A percentile compares a stretch with the other conserved stretches of the same genome.
phyloP scores from a whole-genome alignment of 176 grass and related monocot genomes.

The Leersia perrieri region DNA sequence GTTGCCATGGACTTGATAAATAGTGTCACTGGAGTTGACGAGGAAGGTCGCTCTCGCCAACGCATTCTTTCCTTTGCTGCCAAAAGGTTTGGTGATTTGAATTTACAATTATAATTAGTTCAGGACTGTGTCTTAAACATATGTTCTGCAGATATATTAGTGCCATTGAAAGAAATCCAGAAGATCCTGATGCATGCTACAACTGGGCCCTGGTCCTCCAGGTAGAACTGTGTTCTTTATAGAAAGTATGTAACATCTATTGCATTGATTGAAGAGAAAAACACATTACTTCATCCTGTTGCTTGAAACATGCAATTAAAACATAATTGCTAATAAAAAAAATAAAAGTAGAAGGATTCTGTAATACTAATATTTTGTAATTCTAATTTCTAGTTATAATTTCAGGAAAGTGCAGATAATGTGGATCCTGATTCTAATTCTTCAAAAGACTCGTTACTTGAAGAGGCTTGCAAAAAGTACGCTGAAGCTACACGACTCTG shows the following conservation, averaged over 20 bases:
- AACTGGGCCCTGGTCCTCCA: slow-evolving; percentile 85
- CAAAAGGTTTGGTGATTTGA: slow-evolving; percentile 53
- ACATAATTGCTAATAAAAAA: neutral
- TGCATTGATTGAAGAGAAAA: neutral
- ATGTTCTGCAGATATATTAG: slow-evolving; percentile 60
- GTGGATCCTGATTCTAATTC: slow-evolving; percentile 62
- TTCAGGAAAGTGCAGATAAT: slow-evolving; percentile 83
- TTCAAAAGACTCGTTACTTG: slow-evolving; percentile 79
- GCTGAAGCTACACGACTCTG: slow-evolving; percentile 74
- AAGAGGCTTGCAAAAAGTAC: slow-evolving; percentile 88
- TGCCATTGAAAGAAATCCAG: slow-evolving; percentile 78
- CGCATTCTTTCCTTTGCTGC: slow-evolving; percentile 79
- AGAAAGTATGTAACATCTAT: neutral
- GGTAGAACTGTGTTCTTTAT: slow-evolving; percentile 33
- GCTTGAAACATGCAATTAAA: slow-evolving; percentile 6
- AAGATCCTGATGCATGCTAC: slow-evolving; percentile 83
- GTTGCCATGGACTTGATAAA: slow-evolving; percentile 85
- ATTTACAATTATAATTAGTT: slow-evolving; percentile 11
- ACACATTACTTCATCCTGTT: neutral
- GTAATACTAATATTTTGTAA: neutral
- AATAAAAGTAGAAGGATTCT: neutral
- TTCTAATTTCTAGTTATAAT: slow-evolving; percentile 17
- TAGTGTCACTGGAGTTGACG: slow-evolving; percentile 72
- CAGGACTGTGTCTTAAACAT: neutral
- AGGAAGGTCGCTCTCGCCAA: slow-evolving; percentile 78